phyloP scores from a whole-genome alignment of 1,284 basidiomycete species.

The Coriolopsis trogii region DNA sequence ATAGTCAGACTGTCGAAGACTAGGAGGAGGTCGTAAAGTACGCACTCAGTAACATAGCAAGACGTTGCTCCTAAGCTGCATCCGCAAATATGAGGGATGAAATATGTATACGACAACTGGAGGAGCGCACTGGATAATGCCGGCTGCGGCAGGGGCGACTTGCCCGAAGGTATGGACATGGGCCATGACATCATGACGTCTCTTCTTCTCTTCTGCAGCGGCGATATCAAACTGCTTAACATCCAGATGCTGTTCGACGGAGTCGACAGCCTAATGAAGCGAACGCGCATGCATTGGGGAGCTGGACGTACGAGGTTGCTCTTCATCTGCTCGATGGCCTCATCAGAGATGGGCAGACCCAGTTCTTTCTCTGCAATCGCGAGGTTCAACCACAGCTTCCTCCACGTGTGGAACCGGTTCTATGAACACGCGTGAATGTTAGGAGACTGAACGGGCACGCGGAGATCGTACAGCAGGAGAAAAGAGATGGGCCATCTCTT shows the following conservation, averaged over 20 bases:
- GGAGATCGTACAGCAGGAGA: slow-evolving; percentile 75
- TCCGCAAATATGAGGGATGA: slow-evolving; percentile 1
- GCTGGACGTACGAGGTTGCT: slow-evolving; percentile 81
- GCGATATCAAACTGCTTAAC: slow-evolving; percentile 92
- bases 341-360: slow-evolving; percentile 87
- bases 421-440: too few relatives aligned
- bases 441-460: too few relatives aligned
- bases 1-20: background rate
- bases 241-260: slow-evolving; percentile 67
- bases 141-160: slow-evolving; percentile 93
- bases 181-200: slow-evolving; percentile 99
- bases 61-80: slow-evolving; percentile 92
- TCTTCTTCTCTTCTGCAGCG: slow-evolving; percentile 94
- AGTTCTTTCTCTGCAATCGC: slow-evolving; percentile 97
- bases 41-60: slow-evolving; percentile 97
- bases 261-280: too few relatives aligned
- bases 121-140: slow-evolving; percentile 89
- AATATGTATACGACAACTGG: slow-evolving; percentile 3
- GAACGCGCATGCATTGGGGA: background rate
- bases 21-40: slow-evolving; percentile 14
- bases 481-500: slow-evolving; percentile 97
- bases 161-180: slow-evolving; percentile 97
- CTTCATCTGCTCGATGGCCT: slow-evolving; percentile 95
- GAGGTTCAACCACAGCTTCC: slow-evolving; percentile 94
- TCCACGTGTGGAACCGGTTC: slow-evolving; percentile 98